phyloP scores from a whole-genome alignment of 345 rosid genomes.

The Brassica incana region DNA sequence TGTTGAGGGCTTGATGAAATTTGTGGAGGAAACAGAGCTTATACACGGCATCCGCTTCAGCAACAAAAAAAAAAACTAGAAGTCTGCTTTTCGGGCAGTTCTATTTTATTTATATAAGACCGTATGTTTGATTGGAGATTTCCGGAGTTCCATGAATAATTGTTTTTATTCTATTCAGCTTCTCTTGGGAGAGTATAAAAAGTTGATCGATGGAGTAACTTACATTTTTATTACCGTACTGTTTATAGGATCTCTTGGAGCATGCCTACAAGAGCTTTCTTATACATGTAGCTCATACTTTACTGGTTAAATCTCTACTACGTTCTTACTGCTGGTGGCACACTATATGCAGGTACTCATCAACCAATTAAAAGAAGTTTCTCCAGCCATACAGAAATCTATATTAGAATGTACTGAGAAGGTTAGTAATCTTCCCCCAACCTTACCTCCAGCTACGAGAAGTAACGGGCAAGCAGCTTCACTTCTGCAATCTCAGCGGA shows the following conservation, averaged over 20 bases:
- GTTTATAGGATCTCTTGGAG: constrained; percentile 17
- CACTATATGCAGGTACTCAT: constrained; percentile 73
- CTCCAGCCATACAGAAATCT: constrained; percentile 84
- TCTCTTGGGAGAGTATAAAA: constrained; percentile 5
- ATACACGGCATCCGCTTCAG: background rate
- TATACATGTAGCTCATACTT: constrained; percentile 6
- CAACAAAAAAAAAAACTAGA: background rate
- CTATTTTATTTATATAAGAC: background rate
- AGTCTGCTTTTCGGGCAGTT: constrained; percentile 2
- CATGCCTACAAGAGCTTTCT: constrained; percentile 4
- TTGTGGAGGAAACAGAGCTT: background rate
- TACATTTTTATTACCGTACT: background rate
- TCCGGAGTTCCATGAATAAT: background rate
- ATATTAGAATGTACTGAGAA: constrained; percentile 81
- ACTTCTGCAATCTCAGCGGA: constrained; percentile 72
- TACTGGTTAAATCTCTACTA: constrained; percentile 1
- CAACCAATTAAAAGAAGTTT: constrained; percentile 88
- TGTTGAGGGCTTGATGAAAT: background rate
- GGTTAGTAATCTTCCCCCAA: constrained; percentile 69
- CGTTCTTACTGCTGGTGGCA: constrained; percentile 29
- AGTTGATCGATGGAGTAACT: background rate
- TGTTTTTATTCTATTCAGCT: background rate
- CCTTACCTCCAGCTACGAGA: constrained; percentile 60
- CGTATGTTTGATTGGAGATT: constrained; percentile 1
- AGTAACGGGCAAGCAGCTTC: constrained; percentile 63